These are phyloP conservation scores for Trypanosoma platydactyli DNA, from an alignment of 208 protist genomes.

Conservation along the genomic window DNA sequence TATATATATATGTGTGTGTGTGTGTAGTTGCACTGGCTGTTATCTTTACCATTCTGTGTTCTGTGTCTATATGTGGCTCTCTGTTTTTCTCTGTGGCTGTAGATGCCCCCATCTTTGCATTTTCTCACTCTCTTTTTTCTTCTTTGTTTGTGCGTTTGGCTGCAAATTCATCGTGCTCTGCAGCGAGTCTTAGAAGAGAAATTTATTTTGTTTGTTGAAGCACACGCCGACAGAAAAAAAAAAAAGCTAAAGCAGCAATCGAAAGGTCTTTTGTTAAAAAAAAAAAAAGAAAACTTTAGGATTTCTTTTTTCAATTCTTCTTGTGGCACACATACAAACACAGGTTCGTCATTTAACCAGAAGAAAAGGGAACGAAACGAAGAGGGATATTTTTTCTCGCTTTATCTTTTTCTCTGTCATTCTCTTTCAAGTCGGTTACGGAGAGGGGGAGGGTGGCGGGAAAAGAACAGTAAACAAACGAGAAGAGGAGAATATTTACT, in stretches of 20 bases:
- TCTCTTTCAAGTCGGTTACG: background rate
- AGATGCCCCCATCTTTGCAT: background rate
- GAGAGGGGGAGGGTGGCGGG: background rate
- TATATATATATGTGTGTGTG: background rate
- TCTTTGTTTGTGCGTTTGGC: too few species aligned
- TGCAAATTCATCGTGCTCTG: background rate
- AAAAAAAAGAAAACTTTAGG: slow-evolving; percentile 2
- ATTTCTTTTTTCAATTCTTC: too few species aligned
- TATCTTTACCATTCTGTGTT: too few species aligned
- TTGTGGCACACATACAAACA: too few species aligned
- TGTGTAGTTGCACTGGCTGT: background rate
- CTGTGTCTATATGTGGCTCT: too few species aligned
- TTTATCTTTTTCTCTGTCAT: background rate
- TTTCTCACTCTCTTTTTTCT: background rate
- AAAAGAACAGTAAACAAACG: slow-evolving; percentile 4
- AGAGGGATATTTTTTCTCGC: too few species aligned
- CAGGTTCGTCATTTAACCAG: slow-evolving; percentile 5
- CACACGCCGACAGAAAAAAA: background rate
- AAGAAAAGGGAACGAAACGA: slow-evolving; percentile 8
- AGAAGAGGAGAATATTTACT: slow-evolving; percentile 6
- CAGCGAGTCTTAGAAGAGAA: too few species aligned
- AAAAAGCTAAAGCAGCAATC: background rate
- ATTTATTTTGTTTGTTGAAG: slow-evolving; percentile 21
- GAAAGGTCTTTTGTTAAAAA: background rate
- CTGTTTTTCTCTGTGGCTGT: too few species aligned